Evolutionary conservation across 495 filamentous ascomycete species (phyloP).

Genomic region (Niebla homalea): DNA sequence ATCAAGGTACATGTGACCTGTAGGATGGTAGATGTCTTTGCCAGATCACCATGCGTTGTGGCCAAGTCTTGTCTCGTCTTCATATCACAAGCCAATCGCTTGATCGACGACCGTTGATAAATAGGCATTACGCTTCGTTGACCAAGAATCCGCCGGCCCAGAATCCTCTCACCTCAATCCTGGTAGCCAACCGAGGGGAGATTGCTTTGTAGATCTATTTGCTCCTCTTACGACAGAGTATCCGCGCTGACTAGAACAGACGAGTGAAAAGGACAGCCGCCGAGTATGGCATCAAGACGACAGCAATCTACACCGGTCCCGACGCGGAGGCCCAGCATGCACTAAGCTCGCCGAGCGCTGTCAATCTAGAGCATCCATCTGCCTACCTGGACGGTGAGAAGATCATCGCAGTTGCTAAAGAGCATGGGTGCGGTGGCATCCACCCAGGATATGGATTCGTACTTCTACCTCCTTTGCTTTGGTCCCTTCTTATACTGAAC

Average conservation of each 20-base stretch:
- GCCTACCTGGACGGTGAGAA: constrained; percentile 87
- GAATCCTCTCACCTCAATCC: constrained; percentile 60
- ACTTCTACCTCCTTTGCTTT: constrained; percentile 15
- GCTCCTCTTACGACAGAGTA: neutral
- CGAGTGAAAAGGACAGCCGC: constrained; percentile 79
- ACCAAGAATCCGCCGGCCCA: too few relatives aligned
- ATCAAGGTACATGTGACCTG: too few relatives aligned
- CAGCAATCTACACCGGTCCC: constrained; percentile 87
- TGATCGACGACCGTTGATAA: too few relatives aligned
- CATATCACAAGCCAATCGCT: too few relatives aligned
- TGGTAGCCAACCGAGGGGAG: constrained; percentile 95
- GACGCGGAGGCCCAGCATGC: constrained; percentile 85
- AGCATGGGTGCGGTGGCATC: constrained; percentile 73
- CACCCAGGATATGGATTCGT: constrained; percentile 97
- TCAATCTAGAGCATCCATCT: constrained; percentile 67
- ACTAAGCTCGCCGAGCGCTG: constrained; percentile 61
- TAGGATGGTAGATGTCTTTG: too few relatives aligned
- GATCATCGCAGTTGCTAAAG: constrained; percentile 77
- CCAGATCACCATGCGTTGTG: too few relatives aligned
- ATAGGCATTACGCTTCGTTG: too few relatives aligned
- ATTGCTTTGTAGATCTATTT: constrained; percentile 61
- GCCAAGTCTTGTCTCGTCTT: too few relatives aligned
- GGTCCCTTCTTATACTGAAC: neutral
- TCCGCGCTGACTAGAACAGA: constrained; percentile 21
- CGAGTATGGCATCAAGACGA: constrained; percentile 80